Conservation (phyloP, 1,284 basidiomycete species). For the Naganishia liquefaciens region DNA sequence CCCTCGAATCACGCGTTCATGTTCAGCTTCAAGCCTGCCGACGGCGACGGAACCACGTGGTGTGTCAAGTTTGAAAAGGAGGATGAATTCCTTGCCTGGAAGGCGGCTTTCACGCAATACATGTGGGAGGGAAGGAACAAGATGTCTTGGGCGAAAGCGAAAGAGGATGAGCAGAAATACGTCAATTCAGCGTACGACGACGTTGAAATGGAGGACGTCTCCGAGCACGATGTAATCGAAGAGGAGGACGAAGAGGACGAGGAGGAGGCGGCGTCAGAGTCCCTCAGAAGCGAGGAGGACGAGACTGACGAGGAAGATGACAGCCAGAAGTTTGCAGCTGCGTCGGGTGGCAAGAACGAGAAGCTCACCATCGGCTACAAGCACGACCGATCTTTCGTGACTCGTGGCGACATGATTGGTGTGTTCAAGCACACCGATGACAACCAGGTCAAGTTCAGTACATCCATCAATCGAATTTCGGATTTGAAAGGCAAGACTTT, state of each 20-base stretch:
- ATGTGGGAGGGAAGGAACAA: constrained; percentile 83
- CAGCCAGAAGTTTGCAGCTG: constrained; percentile 63
- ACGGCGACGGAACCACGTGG: constrained; percentile 73
- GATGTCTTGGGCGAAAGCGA: constrained; percentile 74
- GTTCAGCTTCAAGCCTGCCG: constrained; percentile 58
- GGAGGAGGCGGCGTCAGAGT: constrained; percentile 58
- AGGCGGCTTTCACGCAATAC: constrained; percentile 67
- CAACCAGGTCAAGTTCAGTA: constrained; percentile 79
- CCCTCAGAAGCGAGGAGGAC: constrained; percentile 23
- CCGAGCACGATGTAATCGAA: constrained; percentile 59
- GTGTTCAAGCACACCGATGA: constrained; percentile 87
- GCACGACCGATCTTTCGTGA: constrained; percentile 92
- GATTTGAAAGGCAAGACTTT: constrained; percentile 82
- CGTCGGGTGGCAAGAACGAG: constrained; percentile 71
- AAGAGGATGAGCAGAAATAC: constrained; percentile 67
- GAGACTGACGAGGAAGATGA: constrained; percentile 66
- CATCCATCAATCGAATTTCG: constrained; percentile 80
- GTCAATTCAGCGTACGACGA: constrained; percentile 70
- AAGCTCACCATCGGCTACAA: constrained; percentile 94
- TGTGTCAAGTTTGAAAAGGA: constrained; percentile 69
- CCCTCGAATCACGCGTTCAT: constrained; percentile 65
- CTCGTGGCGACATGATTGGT: constrained; percentile 92
- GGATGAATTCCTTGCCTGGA: constrained; percentile 66
- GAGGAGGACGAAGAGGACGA: constrained; percentile 45
- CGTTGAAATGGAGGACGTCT: constrained; percentile 77